Evolutionary conservation across 257 asterid species (phyloP).

Genomic region (Gynochthodes officinalis): DNA sequence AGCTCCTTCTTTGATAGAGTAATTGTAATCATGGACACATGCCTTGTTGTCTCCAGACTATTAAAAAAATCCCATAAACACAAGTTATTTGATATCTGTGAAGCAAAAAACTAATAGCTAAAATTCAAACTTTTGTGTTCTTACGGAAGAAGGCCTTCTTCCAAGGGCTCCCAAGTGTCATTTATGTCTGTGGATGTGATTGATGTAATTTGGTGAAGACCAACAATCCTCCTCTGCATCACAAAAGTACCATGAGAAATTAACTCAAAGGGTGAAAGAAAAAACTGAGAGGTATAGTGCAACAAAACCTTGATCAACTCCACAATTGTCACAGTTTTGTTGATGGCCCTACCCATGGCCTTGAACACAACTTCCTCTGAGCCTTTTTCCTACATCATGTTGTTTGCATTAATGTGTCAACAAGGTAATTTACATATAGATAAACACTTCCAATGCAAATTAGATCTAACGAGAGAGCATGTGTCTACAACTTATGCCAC

Average conservation of each 20-base stretch:
- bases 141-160: constrained; percentile 97
- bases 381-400: constrained; percentile 48
- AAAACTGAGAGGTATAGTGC: background rate
- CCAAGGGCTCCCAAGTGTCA: constrained; percentile 97
- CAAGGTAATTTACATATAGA: background rate
- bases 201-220: constrained; percentile 83
- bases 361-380: constrained; percentile 58
- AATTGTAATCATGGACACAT: constrained; percentile 85
- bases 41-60: constrained; percentile 90
- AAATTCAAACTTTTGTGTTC: constrained; percentile 1
- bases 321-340: constrained; percentile 63
- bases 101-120: background rate
- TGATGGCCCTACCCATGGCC: constrained; percentile 82
- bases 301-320: constrained; percentile 57
- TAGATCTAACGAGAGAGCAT: background rate
- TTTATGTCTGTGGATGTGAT: constrained; percentile 87
- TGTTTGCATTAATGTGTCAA: background rate
- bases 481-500: background rate
- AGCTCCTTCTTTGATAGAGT: constrained; percentile 74
- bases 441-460: background rate
- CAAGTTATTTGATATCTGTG: background rate
- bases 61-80: constrained; percentile 15
- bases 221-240: constrained; percentile 87
- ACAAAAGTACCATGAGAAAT: constrained; percentile 20
- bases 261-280: background rate